These are phyloP conservation scores for Diaporthe ilicicola DNA, from an alignment of 2,329 filamentous ascomycete species.

Conservation along the genomic window DNA sequence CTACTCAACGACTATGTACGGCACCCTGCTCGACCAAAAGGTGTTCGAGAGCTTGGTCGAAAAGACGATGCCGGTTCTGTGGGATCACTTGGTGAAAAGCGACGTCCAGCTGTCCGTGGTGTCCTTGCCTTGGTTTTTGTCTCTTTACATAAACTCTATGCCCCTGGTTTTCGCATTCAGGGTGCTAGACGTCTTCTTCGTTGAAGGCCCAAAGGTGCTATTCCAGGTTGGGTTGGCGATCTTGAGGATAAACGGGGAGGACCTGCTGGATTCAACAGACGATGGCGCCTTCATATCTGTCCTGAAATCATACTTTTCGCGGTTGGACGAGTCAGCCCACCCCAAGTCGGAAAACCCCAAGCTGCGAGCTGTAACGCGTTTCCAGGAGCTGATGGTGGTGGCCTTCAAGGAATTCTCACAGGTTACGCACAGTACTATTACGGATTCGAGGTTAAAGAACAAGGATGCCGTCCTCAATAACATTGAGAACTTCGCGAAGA, in stretches of 20 bases:
- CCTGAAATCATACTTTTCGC: slow-evolving; percentile 91
- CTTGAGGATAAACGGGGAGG: slow-evolving; percentile 94
- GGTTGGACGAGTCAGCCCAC: slow-evolving; percentile 93
- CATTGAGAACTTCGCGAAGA: slow-evolving; percentile 96
- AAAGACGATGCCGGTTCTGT: slow-evolving; percentile 97
- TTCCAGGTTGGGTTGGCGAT: slow-evolving; percentile 99
- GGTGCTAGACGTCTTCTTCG: slow-evolving; percentile 96
- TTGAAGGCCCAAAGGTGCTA: slow-evolving; percentile 95
- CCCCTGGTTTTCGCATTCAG: slow-evolving; percentile 96
- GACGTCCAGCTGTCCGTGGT: slow-evolving; percentile 98
- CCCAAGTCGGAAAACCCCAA: slow-evolving; percentile 96
- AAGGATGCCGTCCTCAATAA: slow-evolving; percentile 94
- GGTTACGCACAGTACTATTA: slow-evolving; percentile 92
- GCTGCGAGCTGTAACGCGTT: slow-evolving; percentile 89
- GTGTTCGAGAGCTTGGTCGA: slow-evolving; percentile 99
- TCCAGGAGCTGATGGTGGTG: slow-evolving; percentile 98
- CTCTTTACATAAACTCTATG: slow-evolving; percentile 99
- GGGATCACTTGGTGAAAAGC: slow-evolving; percentile 96
- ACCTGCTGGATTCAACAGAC: slow-evolving; percentile 89
- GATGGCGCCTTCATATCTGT: slow-evolving; percentile 98
- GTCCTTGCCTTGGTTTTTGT: slow-evolving; percentile 96
- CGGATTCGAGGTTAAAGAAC: slow-evolving; percentile 88
- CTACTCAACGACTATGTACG: slow-evolving; percentile 99
- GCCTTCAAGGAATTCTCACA: slow-evolving; percentile 98
- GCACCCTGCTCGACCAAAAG: slow-evolving; percentile 93